Conservation (phyloP, 306 rosid species). For the Begonia loranthoides region DNA sequence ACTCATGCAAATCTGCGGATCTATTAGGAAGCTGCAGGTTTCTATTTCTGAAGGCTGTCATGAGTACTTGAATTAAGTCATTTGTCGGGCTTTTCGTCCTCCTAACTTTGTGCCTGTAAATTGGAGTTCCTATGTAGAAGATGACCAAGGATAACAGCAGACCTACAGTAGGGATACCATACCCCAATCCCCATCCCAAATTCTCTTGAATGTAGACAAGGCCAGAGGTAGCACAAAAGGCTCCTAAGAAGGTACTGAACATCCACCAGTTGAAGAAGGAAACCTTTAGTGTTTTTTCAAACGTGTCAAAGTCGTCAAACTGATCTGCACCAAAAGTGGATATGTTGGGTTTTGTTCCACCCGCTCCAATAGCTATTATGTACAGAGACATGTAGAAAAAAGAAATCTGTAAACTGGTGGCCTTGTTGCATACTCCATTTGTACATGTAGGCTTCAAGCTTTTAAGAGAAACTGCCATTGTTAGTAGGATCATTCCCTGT, state of each 20-base stretch:
- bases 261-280: conserved; percentile 87
- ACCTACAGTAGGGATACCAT: conserved; percentile 45
- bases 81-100: conserved; percentile 23
- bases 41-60: conserved; percentile 39
- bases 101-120: conserved; percentile 53
- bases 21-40: conserved; percentile 28
- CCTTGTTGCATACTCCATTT: conserved; percentile 39
- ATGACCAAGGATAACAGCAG: conserved; percentile 28
- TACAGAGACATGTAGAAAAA: conserved; percentile 47
- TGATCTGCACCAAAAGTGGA: conserved; percentile 82
- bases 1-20: conserved; percentile 47
- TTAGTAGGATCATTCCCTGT: conserved; percentile 52
- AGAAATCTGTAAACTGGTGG: conserved; percentile 22
- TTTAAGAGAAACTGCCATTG: conserved; percentile 38
- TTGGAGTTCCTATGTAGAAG: conserved; percentile 46
- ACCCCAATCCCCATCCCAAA: conserved; percentile 66
- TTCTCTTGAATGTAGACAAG: conserved; percentile 70
- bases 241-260: conserved; percentile 49
- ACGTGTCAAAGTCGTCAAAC: conserved; percentile 45
- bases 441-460: conserved; percentile 34
- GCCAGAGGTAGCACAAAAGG: conserved; percentile 39
- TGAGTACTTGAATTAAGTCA: conserved; percentile 25
- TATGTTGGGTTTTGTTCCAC: conserved; percentile 57
- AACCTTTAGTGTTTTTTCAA: conserved; percentile 38
- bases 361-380: conserved; percentile 55